Conservation (phyloP, 2,329 filamentous ascomycete genomes). For the Xylariaceae sp. region DNA sequence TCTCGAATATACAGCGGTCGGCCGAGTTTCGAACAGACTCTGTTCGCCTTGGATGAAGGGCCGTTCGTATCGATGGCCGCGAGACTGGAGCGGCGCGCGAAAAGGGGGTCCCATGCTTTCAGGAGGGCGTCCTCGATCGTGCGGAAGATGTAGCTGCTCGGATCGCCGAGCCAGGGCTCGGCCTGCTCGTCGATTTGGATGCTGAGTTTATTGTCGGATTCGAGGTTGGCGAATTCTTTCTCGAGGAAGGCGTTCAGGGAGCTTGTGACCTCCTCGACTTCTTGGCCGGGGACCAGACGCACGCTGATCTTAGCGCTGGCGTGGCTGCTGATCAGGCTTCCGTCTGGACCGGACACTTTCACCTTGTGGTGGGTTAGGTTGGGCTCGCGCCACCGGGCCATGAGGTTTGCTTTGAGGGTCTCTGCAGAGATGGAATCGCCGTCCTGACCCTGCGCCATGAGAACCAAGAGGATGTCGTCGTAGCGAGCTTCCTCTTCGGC, state of each 20-base stretch:
- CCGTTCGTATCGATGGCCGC: constrained; percentile 5
- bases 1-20: constrained; percentile 91
- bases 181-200: constrained; percentile 88
- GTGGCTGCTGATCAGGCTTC: constrained; percentile 83
- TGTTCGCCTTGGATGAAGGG: constrained; percentile 19
- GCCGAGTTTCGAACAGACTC: constrained; percentile 34
- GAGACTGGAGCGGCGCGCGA: constrained; percentile 20
- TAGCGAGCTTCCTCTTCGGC: constrained; percentile 74
- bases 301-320: constrained; percentile 86
- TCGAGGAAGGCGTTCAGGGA: constrained; percentile 63
- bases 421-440: constrained; percentile 47
- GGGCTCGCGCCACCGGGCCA: constrained; percentile 92
- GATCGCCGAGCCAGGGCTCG: constrained; percentile 93
- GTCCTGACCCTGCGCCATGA: constrained; percentile 66
- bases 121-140: constrained; percentile 82
- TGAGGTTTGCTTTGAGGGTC: constrained; percentile 74
- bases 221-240: constrained; percentile 65
- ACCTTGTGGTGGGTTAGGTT: constrained; percentile 92
- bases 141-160: constrained; percentile 82
- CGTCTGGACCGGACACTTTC: constrained; percentile 86
- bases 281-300: constrained; percentile 88
- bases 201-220: constrained; percentile 73
- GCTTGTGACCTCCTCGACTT: constrained; percentile 69
- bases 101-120: constrained; percentile 69
- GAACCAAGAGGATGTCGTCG: constrained; percentile 72